Evolutionary conservation across 2,329 filamentous ascomycete genomes (phyloP).

Genomic region (Hypoxylon sp.): DNA sequence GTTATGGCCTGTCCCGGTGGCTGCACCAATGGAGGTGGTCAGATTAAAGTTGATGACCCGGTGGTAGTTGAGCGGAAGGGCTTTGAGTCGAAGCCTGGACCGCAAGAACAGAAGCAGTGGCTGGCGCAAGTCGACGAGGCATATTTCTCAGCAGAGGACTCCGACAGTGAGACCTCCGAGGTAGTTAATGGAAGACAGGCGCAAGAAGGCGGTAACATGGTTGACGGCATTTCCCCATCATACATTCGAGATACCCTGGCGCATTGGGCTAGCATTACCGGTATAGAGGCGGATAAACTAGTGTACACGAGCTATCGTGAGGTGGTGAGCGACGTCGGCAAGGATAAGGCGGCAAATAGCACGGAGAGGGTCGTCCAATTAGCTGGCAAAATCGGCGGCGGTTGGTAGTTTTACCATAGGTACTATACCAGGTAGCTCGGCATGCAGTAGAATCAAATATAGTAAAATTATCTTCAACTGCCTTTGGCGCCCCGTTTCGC

Average conservation of each 20-base stretch:
- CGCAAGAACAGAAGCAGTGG: constrained; percentile 89
- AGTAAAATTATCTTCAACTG: constrained; percentile 57
- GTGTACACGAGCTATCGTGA: constrained; percentile 90
- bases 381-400: constrained; percentile 91
- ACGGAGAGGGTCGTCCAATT: constrained; percentile 89
- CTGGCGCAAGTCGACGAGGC: constrained; percentile 86
- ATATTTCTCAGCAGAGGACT: constrained; percentile 83
- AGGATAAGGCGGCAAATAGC: constrained; percentile 75
- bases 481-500: constrained; percentile 72
- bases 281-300: constrained; percentile 79
- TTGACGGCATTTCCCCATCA: constrained; percentile 76
- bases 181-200: constrained; percentile 47
- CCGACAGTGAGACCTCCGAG: constrained; percentile 32
- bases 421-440: constrained; percentile 14
- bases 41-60: constrained; percentile 91
- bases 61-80: constrained; percentile 67
- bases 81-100: constrained; percentile 71
- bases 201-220: constrained; percentile 57
- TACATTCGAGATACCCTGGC: constrained; percentile 77
- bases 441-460: constrained; percentile 49
- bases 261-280: constrained; percentile 83
- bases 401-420: constrained; percentile 78
- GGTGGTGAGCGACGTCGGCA: constrained; percentile 95
- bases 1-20: constrained; percentile 99
- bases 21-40: constrained; percentile 96